Base-by-base conservation (phyloP, 2,329 filamentous ascomycete species). In the Hymenoscyphus fraxineus region DNA sequence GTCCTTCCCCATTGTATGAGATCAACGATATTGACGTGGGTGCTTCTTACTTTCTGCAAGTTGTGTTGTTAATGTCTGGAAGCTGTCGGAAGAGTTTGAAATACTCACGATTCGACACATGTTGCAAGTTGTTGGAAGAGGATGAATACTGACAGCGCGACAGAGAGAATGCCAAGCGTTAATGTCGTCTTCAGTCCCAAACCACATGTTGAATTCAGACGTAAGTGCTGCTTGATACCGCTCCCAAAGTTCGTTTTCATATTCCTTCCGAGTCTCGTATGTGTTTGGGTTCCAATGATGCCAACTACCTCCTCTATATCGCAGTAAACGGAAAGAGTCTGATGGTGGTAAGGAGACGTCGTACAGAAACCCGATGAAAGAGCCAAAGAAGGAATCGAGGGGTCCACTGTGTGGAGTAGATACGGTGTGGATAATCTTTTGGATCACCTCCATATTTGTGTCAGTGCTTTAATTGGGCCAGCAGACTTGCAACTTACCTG, bases 1-100 rank as follows among this genome's bases (percentile, higher is more conserved):
- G 58, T 35, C 31, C 63, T 64, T 12, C 39, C 59, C 63, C 63
- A 64, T 54, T 64, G 47, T 57, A 64, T 61, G 19, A 64, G 63
- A 47, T 64, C 59, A 32, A 64, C 54, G 27, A 64, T 64, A 54
- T 64, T 64, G 5, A 64, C 63, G 32, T 64, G 63, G 55, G 16
- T 61, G n/a, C 41, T 58, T n/a, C 32, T 32, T 41, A 61, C 54
- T 3, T 38, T 54, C 63, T 54, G n/a, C 47, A 54, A 27, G 10
- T 19, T 27, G 2, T 4, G 13, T 2, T 27, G 19, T 54, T 54
- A 54, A 10, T 22, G 3, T 1, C 9, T 22, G 19, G 7, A 54
- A 22, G 22, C 10, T 13, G 9, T 7, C 12, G 7, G 19, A 12
- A 12, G 4, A 47, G 3, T 7, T 6, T 22, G 22, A 13, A 19